Percentiles rank a stretch among this genome's conserved stretches.
Evolutionary conservation across 2,329 filamentous ascomycete species (phyloP).

Genomic region (Talaromyces sp.): DNA sequence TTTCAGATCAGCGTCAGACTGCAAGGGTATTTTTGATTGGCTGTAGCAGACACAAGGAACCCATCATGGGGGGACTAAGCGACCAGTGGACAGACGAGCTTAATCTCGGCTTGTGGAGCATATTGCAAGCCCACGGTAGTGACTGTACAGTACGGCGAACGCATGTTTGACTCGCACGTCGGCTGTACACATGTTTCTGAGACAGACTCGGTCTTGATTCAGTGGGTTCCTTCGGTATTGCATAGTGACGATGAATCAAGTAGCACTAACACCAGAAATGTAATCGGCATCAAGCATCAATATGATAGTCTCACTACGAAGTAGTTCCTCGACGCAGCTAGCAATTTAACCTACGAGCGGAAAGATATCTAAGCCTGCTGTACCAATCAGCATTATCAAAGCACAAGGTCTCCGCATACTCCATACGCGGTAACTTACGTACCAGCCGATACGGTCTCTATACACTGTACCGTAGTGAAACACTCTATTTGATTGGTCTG

Average conservation of each 20-base stretch:
- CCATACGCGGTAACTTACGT: neutral
- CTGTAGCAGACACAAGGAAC: neutral
- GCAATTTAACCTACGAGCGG: neutral
- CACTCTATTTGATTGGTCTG: neutral
- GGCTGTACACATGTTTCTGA: neutral
- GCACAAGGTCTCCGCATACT: conserved; percentile 6
- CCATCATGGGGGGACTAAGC: neutral
- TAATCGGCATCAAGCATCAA: too few species aligned
- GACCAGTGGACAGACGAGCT: neutral
- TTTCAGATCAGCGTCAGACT: conserved; percentile 19
- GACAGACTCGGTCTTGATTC: neutral
- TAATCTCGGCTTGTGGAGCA: conserved; percentile 7
- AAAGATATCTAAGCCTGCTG: neutral
- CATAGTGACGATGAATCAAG: too few species aligned
- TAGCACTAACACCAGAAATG: too few species aligned
- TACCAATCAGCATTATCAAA: neutral
- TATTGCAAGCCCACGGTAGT: neutral
- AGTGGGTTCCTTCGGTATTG: too few species aligned
- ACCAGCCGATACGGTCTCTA: neutral
- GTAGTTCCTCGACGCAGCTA: neutral
- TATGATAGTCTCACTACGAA: neutral
- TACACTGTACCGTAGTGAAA: neutral
- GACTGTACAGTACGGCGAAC: neutral
- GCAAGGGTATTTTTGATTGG: neutral
- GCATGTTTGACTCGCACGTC: neutral